phyloP scores from a whole-genome alignment of 129 eudicot species.

The Saussurea involucrata region DNA sequence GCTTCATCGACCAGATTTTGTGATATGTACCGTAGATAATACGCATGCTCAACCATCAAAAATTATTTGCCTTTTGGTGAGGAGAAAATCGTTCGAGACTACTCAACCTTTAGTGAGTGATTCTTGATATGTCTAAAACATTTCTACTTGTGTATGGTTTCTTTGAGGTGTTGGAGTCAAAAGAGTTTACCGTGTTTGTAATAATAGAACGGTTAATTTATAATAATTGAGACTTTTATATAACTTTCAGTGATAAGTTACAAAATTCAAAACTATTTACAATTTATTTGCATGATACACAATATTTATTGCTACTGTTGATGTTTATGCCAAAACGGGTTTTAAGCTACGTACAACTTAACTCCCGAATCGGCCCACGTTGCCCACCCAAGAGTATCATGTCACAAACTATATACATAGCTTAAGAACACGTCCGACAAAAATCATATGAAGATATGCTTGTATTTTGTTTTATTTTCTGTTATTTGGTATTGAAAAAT shows the following conservation, averaged over 20 bases:
- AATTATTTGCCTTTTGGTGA: slow-evolving; percentile 61
- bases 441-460: background rate
- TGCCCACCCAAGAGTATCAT: no score
- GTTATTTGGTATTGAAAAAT: no score
- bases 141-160: slow-evolving; percentile 18
- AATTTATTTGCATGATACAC: no score
- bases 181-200: slow-evolving; percentile 7
- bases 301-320: no score
- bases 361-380: no score
- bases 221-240: background rate
- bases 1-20: slow-evolving; percentile 76
- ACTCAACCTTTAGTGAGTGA: slow-evolving; percentile 24
- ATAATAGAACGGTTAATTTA: slow-evolving; percentile 12
- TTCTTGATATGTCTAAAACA: slow-evolving; percentile 26
- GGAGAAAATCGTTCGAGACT: slow-evolving; percentile 73
- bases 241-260: background rate
- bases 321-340: no score
- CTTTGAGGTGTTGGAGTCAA: background rate
- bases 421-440: background rate
- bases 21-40: slow-evolving; percentile 54
- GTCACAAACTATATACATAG: background rate
- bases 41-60: slow-evolving; percentile 64
- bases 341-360: no score
- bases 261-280: no score
- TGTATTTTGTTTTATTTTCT: background rate